phyloP scores from a whole-genome alignment of 192 early-diverging fungal genomes.

The Mortierella alpina region DNA sequence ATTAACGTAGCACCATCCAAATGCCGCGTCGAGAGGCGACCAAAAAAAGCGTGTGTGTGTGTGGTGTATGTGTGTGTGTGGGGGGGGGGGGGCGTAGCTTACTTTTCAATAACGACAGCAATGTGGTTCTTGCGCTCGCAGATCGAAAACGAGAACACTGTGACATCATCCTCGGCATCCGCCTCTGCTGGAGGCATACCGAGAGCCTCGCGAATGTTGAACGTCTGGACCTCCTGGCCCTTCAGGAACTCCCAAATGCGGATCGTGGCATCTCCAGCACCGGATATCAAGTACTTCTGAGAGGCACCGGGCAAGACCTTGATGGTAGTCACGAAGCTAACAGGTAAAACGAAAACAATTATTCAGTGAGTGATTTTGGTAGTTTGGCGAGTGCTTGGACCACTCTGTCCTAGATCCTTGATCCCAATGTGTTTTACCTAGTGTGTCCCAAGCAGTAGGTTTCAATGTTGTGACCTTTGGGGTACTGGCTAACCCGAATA shows the following conservation, averaged over 20 bases:
- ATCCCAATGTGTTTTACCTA: constrained; percentile 61
- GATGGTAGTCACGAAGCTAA: constrained; percentile 80
- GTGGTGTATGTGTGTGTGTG: too few relatives aligned
- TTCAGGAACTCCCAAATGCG: constrained; percentile 78
- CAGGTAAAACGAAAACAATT: not conserved
- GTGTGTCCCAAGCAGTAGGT: constrained; percentile 92
- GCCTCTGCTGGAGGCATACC: constrained; percentile 44
- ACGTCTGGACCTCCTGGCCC: constrained; percentile 73
- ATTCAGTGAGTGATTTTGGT: too few relatives aligned
- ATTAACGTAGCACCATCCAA: not conserved
- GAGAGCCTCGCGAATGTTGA: constrained; percentile 64
- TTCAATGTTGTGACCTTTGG: constrained; percentile 90
- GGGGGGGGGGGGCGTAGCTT: not conserved
- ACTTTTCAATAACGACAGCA: constrained; percentile 62
- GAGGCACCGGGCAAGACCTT: constrained; percentile 65
- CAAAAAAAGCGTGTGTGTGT: not conserved
- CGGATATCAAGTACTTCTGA: constrained; percentile 73
- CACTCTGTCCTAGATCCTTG: too few relatives aligned
- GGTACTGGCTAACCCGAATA: constrained; percentile 92
- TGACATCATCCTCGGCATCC: constrained; percentile 40
- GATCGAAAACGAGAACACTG: constrained; percentile 53
- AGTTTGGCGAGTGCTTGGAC: too few relatives aligned
- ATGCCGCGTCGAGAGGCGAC: too few relatives aligned
- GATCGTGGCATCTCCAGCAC: constrained; percentile 85
- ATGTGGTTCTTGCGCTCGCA: constrained; percentile 51